phyloP scores from a whole-genome alignment of 106 monocot genomes.

The Vanilla planifolia region DNA sequence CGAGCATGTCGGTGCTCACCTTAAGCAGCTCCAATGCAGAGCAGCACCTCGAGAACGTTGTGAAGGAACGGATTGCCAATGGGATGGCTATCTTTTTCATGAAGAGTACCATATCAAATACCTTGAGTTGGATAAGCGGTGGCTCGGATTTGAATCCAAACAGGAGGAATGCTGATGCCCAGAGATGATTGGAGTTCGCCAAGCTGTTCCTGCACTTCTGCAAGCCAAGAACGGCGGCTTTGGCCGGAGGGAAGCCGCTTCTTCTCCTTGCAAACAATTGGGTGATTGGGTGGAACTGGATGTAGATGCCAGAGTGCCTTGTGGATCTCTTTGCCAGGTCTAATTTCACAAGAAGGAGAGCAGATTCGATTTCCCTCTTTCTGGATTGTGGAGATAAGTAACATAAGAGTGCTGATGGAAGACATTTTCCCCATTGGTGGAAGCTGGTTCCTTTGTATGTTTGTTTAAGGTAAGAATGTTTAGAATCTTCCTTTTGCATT shows the following conservation, averaged over 20 bases:
- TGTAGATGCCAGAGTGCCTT: slow-evolving; percentile 47
- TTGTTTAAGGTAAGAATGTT: too few species aligned
- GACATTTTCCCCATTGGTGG: slow-evolving; percentile 27
- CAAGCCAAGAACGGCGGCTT: slow-evolving; percentile 46
- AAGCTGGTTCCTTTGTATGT: slow-evolving; percentile 30
- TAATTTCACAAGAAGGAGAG: slow-evolving; percentile 51
- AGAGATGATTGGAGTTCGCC: slow-evolving; percentile 55
- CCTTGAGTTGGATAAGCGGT: slow-evolving; percentile 61
- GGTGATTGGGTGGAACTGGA: slow-evolving; percentile 72
- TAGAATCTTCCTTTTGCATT: too few species aligned
- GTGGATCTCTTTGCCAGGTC: slow-evolving; percentile 39
- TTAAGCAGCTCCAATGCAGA: slow-evolving; percentile 84
- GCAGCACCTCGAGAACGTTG: slow-evolving; percentile 74
- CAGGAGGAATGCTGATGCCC: slow-evolving; percentile 81
- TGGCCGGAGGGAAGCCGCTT: slow-evolving; percentile 45
- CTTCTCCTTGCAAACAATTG: slow-evolving; percentile 47
- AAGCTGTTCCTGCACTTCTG: slow-evolving; percentile 20
- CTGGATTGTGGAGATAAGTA: slow-evolving; percentile 32
- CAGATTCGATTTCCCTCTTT: slow-evolving; percentile 49
- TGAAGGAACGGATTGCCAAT: slow-evolving; percentile 67
- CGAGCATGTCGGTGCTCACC: slow-evolving; percentile 78
- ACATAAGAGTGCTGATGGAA: slow-evolving; percentile 19
- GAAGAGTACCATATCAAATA: slow-evolving; percentile 67
- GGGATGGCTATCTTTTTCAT: slow-evolving; percentile 73
- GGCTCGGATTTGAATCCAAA: slow-evolving; percentile 94